These are phyloP conservation scores for Tetrapisispora taiwanensis DNA, from an alignment of 805 yeast genomes.

Conservation along the genomic window DNA sequence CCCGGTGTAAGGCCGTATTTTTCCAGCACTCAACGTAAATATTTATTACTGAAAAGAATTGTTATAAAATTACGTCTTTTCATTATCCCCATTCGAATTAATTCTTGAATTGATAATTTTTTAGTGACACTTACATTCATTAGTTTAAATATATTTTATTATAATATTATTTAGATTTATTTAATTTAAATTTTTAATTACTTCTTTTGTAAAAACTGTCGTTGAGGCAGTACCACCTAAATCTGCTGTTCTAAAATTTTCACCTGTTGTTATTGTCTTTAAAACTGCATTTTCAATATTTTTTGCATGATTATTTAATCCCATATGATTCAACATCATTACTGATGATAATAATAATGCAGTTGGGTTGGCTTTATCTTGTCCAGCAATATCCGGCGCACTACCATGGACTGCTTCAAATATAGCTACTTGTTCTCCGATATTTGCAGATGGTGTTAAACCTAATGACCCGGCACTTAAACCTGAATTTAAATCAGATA, in stretches of 20 bases:
- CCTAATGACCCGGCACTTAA: conserved; percentile 93
- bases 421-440: conserved; percentile 95
- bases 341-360: conserved; percentile 90
- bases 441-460: conserved; percentile 97
- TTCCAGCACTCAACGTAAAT: no score
- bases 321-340: conserved; percentile 99
- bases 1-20: no score
- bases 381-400: conserved; percentile 98
- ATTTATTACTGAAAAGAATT: no score
- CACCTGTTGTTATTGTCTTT: conserved; percentile 85
- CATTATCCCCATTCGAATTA: no score
- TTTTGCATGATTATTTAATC: conserved; percentile 69
- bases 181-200: conserved; percentile 44
- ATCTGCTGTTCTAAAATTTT: conserved; percentile 93
- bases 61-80: no score
- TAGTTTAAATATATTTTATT: no score
- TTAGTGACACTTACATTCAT: no score
- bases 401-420: conserved; percentile 99
- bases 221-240: conserved; percentile 83
- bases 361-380: conserved; percentile 98
- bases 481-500: conserved; percentile 96
- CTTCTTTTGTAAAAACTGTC: conserved; percentile 81
- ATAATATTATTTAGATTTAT: no score
- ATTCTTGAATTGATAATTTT: no score
- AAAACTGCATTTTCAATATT: conserved; percentile 80